phyloP scores from a whole-genome alignment of 2,329 filamentous ascomycete species.

The Xylariaceae sp. region DNA sequence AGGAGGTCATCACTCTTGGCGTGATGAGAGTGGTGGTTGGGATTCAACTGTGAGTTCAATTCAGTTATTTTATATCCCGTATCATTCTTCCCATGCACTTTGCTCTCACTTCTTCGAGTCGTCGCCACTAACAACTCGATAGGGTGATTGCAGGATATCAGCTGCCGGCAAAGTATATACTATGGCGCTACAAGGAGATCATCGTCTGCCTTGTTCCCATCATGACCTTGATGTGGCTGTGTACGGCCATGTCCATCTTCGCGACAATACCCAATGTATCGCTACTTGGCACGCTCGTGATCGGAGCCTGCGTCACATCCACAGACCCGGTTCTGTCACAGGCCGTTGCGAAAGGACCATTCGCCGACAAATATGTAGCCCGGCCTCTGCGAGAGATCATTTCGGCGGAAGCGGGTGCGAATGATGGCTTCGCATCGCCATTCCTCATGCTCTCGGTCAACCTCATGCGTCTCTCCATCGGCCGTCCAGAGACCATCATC shows the following conservation, averaged over 20 bases:
- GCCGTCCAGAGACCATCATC: slow-evolving; percentile 25
- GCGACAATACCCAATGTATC: slow-evolving; percentile 50
- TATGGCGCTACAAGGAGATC: slow-evolving; percentile 47
- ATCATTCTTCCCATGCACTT: not conserved
- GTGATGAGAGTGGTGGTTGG: slow-evolving; percentile 57
- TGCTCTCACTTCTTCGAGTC: not conserved
- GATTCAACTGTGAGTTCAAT: slow-evolving; percentile 44
- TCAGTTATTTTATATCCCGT: not conserved
- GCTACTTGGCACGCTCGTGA: slow-evolving; percentile 49
- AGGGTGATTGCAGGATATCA: slow-evolving; percentile 56
- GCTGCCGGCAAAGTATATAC: slow-evolving; percentile 52
- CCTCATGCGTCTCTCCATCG: slow-evolving; percentile 49
- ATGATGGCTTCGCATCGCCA: slow-evolving; percentile 58
- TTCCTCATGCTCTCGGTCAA: slow-evolving; percentile 56
- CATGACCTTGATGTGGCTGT: slow-evolving; percentile 60
- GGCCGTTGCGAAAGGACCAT: slow-evolving; percentile 57
- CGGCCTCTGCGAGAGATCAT: slow-evolving; percentile 56
- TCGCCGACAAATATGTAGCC: slow-evolving; percentile 57
- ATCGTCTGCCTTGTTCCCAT: slow-evolving; percentile 51
- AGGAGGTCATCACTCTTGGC: slow-evolving; percentile 41
- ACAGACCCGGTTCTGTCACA: slow-evolving; percentile 60
- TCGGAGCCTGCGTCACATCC: slow-evolving; percentile 56
- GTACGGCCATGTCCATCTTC: slow-evolving; percentile 51
- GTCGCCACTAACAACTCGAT: not conserved
- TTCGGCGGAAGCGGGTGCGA: slow-evolving; percentile 56